Conservation (phyloP, 495 filamentous ascomycete genomes). For the Massariosphaeria phaeospora region DNA sequence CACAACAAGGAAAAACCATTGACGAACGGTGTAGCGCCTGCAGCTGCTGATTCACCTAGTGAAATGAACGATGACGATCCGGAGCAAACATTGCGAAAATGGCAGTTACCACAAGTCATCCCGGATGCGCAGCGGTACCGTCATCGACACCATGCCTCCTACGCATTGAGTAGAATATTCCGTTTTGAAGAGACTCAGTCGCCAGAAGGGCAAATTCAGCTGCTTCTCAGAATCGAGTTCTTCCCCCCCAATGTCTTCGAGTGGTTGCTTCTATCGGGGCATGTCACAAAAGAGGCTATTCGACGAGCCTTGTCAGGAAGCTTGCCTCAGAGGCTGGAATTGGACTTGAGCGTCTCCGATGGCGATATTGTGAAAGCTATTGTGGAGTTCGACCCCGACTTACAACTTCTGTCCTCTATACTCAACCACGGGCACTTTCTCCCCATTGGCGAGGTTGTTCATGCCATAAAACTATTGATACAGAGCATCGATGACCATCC, state of each 20-base stretch:
- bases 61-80: background rate
- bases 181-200: slow-evolving; percentile 27
- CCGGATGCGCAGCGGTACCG: slow-evolving; percentile 22
- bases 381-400: slow-evolving; percentile 35
- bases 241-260: slow-evolving; percentile 39
- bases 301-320: slow-evolving; percentile 26
- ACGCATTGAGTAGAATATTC: slow-evolving; percentile 55
- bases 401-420: slow-evolving; percentile 37
- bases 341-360: slow-evolving; percentile 8
- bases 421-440: slow-evolving; percentile 31
- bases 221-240: slow-evolving; percentile 31
- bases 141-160: slow-evolving; percentile 45
- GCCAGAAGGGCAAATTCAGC: slow-evolving; percentile 18
- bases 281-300: slow-evolving; percentile 32
- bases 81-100: slow-evolving; percentile 7
- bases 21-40: slow-evolving; percentile 10
- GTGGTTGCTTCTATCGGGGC: slow-evolving; percentile 38
- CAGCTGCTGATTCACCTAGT: background rate
- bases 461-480: slow-evolving; percentile 40
- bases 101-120: slow-evolving; percentile 21
- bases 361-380: slow-evolving; percentile 39
- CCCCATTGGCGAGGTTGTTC: slow-evolving; percentile 44
- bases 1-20: background rate
- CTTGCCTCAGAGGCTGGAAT: background rate
- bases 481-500: slow-evolving; percentile 34